phyloP scores from a whole-genome alignment of 441 rosid species.

The Populus hybrid region DNA sequence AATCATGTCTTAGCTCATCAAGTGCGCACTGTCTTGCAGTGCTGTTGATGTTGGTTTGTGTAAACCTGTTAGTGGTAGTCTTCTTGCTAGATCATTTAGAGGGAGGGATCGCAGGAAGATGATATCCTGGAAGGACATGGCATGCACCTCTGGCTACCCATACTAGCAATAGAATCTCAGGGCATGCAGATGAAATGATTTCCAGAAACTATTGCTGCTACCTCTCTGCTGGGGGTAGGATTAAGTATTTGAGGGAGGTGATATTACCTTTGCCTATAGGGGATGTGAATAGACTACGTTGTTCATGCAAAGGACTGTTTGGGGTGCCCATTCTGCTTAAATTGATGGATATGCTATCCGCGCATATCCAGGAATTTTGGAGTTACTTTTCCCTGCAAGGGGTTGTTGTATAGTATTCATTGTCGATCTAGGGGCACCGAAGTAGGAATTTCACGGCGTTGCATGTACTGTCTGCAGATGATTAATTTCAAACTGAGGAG shows the following conservation, averaged over 20 bases:
- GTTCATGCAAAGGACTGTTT: background rate
- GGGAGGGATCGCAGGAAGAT: conserved; percentile 91
- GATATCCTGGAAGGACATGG: conserved; percentile 81
- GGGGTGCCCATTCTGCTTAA: background rate
- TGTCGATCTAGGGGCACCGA: background rate
- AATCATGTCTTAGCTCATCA: conserved; percentile 66
- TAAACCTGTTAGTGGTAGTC: conserved; percentile 66
- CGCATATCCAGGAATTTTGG: too few species aligned
- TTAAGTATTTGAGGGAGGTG: background rate
- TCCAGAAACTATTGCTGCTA: background rate
- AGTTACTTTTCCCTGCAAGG: background rate
- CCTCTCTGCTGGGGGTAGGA: background rate
- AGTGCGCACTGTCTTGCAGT: conserved; percentile 59
- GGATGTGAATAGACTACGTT: too few species aligned
- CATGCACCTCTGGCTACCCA: conserved; percentile 44
- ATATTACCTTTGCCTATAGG: background rate
- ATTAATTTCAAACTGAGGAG: too few species aligned
- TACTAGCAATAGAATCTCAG: conserved; percentile 5
- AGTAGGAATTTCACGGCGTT: background rate
- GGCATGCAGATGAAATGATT: background rate
- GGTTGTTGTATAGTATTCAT: background rate
- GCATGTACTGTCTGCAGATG: too few species aligned
- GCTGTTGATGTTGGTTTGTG: conserved; percentile 79
- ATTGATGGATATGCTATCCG: background rate
- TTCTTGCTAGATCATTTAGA: conserved; percentile 74